Percentiles rank a stretch among this genome's conserved stretches.
Evolutionary conservation across 176 grass and related monocot genomes (phyloP).

Genomic region (Oryza nivara): DNA sequence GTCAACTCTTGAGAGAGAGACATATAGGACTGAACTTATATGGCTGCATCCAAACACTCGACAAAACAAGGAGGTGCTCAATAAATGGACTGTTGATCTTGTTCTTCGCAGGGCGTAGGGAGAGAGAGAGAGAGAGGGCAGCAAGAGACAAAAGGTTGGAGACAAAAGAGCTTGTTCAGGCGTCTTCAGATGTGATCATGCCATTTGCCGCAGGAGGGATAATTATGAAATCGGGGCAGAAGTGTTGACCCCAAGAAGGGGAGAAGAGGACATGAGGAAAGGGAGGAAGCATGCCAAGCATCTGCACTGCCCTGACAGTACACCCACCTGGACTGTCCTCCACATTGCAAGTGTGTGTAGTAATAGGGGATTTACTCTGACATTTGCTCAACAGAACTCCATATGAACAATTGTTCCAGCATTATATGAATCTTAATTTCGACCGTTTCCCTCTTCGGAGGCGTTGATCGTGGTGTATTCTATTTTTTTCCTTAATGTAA

Average conservation of each 20-base stretch:
- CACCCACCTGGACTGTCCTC: conserved; percentile 12
- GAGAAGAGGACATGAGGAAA: conserved; percentile 26
- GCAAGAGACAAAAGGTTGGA: conserved; percentile 63
- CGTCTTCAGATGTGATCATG: conserved; percentile 51
- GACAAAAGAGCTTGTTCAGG: conserved; percentile 55
- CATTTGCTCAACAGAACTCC: neutral
- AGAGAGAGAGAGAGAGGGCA: neutral
- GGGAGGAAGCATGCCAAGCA: conserved; percentile 27
- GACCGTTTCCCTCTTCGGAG: no score
- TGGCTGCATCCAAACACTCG: neutral
- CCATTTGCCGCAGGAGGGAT: conserved; percentile 19
- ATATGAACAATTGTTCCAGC: neutral
- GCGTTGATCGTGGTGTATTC: no score
- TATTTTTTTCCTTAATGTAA: no score
- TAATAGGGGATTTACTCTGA: neutral
- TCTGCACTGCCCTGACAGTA: neutral
- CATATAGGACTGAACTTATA: conserved; percentile 18
- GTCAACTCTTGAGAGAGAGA: conserved; percentile 1
- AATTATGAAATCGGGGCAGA: conserved; percentile 26
- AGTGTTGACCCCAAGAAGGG: conserved; percentile 17
- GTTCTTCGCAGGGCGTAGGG: conserved; percentile 28
- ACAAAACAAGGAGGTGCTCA: conserved; percentile 37
- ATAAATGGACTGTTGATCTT: conserved; percentile 48
- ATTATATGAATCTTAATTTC: neutral
- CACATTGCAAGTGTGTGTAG: neutral